phyloP scores from a whole-genome alignment of 2,329 filamentous ascomycete genomes.

The Ramularia endophylla region DNA sequence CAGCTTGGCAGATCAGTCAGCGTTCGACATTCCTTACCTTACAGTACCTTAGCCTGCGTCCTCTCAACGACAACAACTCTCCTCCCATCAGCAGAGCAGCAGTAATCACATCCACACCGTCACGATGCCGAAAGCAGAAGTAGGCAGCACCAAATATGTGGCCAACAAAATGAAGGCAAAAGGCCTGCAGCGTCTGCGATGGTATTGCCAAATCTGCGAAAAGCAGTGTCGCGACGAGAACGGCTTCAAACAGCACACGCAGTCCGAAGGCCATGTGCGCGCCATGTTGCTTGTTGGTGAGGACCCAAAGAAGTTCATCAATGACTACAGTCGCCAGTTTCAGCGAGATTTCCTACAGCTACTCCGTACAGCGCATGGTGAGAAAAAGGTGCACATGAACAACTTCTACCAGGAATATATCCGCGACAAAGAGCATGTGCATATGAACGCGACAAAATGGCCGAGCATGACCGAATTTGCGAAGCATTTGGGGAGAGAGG shows the following conservation, averaged over 20 bases:
- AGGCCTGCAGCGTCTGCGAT: constrained; percentile 72
- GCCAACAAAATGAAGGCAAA: constrained; percentile 86
- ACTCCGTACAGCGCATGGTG: constrained; percentile 76
- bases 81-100: too few species aligned
- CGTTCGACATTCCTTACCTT: background rate
- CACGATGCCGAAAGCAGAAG: constrained; percentile 86
- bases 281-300: constrained; percentile 84
- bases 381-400: constrained; percentile 84
- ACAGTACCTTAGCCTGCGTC: background rate
- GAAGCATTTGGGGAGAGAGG: constrained; percentile 77
- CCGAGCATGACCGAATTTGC: constrained; percentile 82
- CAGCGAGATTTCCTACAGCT: constrained; percentile 70
- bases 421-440: constrained; percentile 75
- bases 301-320: constrained; percentile 76
- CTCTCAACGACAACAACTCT: constrained; percentile 7
- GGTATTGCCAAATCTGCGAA: constrained; percentile 82
- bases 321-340: constrained; percentile 77
- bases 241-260: constrained; percentile 75
- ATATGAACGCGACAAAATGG: constrained; percentile 94
- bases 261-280: constrained; percentile 81
- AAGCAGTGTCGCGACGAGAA: constrained; percentile 78
- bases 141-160: constrained; percentile 84
- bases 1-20: background rate
- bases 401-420: constrained; percentile 96
- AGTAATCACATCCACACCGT: constrained; percentile 9